Evolutionary conservation across 495 filamentous ascomycete species (phyloP).

Genomic region (Rhypophila decipiens): DNA sequence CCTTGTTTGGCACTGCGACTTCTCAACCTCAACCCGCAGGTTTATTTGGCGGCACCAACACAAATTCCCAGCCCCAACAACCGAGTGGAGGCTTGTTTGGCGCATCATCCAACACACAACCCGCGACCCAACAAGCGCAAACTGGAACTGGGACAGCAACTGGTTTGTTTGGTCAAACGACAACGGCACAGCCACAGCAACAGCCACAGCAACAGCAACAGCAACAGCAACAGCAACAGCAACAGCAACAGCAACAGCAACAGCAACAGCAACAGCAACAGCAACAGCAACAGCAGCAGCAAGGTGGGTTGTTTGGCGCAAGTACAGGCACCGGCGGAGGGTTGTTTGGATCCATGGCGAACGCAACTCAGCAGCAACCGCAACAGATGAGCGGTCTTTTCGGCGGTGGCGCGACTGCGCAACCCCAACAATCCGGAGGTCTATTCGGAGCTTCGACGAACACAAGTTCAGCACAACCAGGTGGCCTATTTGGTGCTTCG

Average conservation of each 20-base stretch:
- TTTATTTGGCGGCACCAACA: conserved; percentile 13
- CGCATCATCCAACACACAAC: conserved; percentile 15
- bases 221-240: neutral
- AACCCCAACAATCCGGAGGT: conserved; percentile 23
- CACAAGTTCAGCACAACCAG: conserved; percentile 12
- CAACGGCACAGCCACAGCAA: neutral
- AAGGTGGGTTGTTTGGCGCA: conserved; percentile 3
- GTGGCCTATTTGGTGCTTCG: conserved; percentile 14
- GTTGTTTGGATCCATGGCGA: conserved; percentile 10
- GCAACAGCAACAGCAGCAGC: neutral
- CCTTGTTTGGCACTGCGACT: conserved; percentile 47
- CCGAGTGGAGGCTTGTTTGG: conserved; percentile 27
- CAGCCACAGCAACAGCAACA: neutral
- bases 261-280: neutral
- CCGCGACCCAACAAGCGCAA: conserved; percentile 8
- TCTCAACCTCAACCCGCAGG: conserved; percentile 14
- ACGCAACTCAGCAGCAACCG: conserved; percentile 11
- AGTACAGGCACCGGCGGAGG: conserved; percentile 9
- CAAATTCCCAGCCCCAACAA: conserved; percentile 19
- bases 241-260: neutral
- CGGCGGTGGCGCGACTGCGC: conserved; percentile 12
- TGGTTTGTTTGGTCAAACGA: conserved; percentile 3
- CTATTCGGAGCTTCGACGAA: conserved; percentile 20
- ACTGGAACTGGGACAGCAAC: neutral
- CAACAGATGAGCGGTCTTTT: conserved; percentile 25